Evolutionary conservation across 371 early-diverging fungal genomes (phyloP), one percentile per base, ranked within the genome.

Genomic region (Lichtheimia corymbifera): DNA sequence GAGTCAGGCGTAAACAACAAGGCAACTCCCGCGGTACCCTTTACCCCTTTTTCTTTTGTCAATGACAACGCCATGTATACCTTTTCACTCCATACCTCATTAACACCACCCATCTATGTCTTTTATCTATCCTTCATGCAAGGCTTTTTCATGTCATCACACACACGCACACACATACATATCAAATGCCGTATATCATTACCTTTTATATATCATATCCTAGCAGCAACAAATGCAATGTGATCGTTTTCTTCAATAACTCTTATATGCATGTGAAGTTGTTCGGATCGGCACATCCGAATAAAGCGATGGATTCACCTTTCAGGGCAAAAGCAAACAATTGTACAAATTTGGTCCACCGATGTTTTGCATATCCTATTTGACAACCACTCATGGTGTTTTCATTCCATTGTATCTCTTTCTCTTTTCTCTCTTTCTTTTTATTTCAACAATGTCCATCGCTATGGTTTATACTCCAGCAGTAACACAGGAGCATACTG

Each of bases 301-400:
- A 47, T 18, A 47, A 47, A 47, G 47, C 17, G 18, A 17, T 18
- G 18, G 6, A n/a, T 55, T 55, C 35, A 20, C 27, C 41, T 50
- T 58, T 58, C 59, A 50, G 50, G 50, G 40, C 55, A 41, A 56
- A 63, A 47, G 47, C 63, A 55, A 63, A 56, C 55, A 61, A 61
- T 30, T 63, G 50, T 50, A 56, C 57, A 63, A 63, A 63, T 63
- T 57, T 50, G 63, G 55, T 27, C 42, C 27, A 27, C 40, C 25
- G 41, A 44, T 56, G 41, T 55, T 44, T 56, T 42, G 9, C 42
- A 43, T 44, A 56, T 41, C 15, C 35, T 17, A 42, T 41, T 55
- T 55, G 35, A 30, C 44, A 40, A 27, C 25, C 20, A 18, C 18
- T 41, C 53, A 5, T 54, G 12, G 17, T 41, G 2, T 50, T 49